Evolutionary conservation across 2,329 filamentous ascomycete species (phyloP).

Genomic region (Didymellaceae sp.): DNA sequence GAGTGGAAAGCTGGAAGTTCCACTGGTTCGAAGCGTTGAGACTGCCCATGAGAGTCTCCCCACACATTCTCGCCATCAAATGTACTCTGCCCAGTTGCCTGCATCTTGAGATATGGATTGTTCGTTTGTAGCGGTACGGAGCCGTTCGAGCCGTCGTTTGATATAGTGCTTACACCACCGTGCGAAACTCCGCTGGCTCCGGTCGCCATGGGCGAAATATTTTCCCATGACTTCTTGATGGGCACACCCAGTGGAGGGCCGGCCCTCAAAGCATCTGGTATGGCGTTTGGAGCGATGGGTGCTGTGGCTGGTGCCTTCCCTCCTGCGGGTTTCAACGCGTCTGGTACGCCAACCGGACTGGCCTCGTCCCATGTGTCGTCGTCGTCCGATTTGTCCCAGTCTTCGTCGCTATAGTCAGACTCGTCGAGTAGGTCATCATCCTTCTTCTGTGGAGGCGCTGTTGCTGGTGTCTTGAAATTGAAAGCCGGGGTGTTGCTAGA

Average conservation of each 20-base stretch:
- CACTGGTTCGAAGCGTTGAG: slow-evolving; percentile 43
- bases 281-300: slow-evolving; percentile 16
- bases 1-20: slow-evolving; percentile 52
- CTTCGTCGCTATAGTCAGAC: slow-evolving; percentile 44
- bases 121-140: slow-evolving; percentile 49
- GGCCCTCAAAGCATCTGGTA: slow-evolving; percentile 42
- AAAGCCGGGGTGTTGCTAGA: slow-evolving; percentile 49
- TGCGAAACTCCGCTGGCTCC: slow-evolving; percentile 39
- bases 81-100: slow-evolving; percentile 45
- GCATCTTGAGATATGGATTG: slow-evolving; percentile 53
- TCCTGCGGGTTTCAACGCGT: slow-evolving; percentile 45
- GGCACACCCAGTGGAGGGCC: slow-evolving; percentile 42
- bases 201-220: slow-evolving; percentile 38
- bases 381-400: slow-evolving; percentile 48
- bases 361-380: slow-evolving; percentile 40
- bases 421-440: slow-evolving; percentile 33
- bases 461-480: slow-evolving; percentile 43
- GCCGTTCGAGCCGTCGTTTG: slow-evolving; percentile 32
- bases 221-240: slow-evolving; percentile 39
- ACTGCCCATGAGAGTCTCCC: slow-evolving; percentile 42
- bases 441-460: slow-evolving; percentile 29
- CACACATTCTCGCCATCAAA: slow-evolving; percentile 49
- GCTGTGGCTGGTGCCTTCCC: slow-evolving; percentile 34
- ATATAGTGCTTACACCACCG: slow-evolving; percentile 39
- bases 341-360: slow-evolving; percentile 41